Conservation (phyloP, 257 asterid genomes). For the Salvia hispanica region DNA sequence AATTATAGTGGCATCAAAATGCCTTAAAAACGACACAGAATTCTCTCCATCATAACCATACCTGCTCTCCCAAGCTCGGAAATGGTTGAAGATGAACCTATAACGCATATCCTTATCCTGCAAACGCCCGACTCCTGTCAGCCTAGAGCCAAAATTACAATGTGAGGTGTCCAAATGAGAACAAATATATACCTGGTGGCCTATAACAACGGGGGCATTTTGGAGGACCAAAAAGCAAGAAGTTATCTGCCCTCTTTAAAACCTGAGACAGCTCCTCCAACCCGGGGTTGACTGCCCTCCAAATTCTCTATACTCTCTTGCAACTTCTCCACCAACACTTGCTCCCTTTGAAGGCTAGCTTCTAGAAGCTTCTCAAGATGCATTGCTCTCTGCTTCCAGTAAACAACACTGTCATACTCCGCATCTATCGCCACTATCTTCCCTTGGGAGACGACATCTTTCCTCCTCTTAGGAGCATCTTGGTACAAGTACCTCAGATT, state of each 20-base stretch:
- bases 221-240: slow-evolving; percentile 86
- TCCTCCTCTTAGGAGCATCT: slow-evolving; percentile 58
- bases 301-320: slow-evolving; percentile 82
- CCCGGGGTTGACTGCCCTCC: slow-evolving; percentile 83
- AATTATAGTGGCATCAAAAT: neutral
- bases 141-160: neutral
- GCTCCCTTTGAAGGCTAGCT: slow-evolving; percentile 61
- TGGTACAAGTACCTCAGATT: slow-evolving; percentile 55
- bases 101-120: slow-evolving; percentile 87
- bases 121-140: slow-evolving; percentile 1
- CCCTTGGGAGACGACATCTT: slow-evolving; percentile 42
- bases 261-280: slow-evolving; percentile 81
- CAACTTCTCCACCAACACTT: slow-evolving; percentile 58
- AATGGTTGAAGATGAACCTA: slow-evolving; percentile 90
- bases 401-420: slow-evolving; percentile 58
- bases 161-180: too few relatives aligned
- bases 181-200: slow-evolving; percentile 65
- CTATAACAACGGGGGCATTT: slow-evolving; percentile 92
- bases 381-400: slow-evolving; percentile 75
- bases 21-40: neutral
- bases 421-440: slow-evolving; percentile 60
- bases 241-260: slow-evolving; percentile 79
- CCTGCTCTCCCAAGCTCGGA: slow-evolving; percentile 86
- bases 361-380: slow-evolving; percentile 70
- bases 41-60: slow-evolving; percentile 3